Base-by-base conservation (phyloP, 2,329 filamentous ascomycete species). In the Emmonsiellopsis sp. region DNA sequence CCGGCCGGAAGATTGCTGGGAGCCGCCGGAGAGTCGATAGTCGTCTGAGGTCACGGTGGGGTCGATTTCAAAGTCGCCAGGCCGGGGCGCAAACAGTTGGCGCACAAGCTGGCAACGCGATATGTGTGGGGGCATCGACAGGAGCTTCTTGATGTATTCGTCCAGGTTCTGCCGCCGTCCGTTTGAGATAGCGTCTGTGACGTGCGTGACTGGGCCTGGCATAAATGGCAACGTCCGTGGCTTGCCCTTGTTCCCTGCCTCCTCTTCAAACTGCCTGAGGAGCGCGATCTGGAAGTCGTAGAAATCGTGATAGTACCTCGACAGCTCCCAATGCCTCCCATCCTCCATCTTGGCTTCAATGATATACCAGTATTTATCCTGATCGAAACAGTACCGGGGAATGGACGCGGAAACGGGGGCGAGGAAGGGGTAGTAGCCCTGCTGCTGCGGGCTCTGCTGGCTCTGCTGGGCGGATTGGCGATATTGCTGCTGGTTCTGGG, bases 341-440 rank as follows among this genome's bases (percentile, higher is more conserved):
- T 97, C 91, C 65, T 95, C 89, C 69, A 97, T 82, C 62, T 85
- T 80, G 27, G 88, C 89, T 68, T 96, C 91, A 55, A 98, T 92
- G 52, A 96, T 88, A 65, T 97, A 98, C 89, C 93, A 97, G 71
- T 97, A 97, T 69, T 96, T 96, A 62, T 96, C 91, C 66, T 97
- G 92, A 55, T 90, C 89, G 65, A 94, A 97, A 69, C 89, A 95
- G 73, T 95, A 97, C 57, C 89, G 81, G 13, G 92, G 91, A 61
- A 97, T 95, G 51, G 83, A 86, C 10, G 92, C 93, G 53, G 83
- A 82, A 48, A 94, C 74, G 0, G 93, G 92, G 2, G 90, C 86
- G 59, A 84, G 82, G 6, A 66, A 65, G 11, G 64, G 62, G 54
- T 83, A 77, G 52, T 70, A 69, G 52, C 74, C 71, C 51, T 72